Evolutionary conservation across 2,329 filamentous ascomycete genomes (phyloP), one percentile per base, ranked within the genome.

Genomic region (Colletotrichum sidae): DNA sequence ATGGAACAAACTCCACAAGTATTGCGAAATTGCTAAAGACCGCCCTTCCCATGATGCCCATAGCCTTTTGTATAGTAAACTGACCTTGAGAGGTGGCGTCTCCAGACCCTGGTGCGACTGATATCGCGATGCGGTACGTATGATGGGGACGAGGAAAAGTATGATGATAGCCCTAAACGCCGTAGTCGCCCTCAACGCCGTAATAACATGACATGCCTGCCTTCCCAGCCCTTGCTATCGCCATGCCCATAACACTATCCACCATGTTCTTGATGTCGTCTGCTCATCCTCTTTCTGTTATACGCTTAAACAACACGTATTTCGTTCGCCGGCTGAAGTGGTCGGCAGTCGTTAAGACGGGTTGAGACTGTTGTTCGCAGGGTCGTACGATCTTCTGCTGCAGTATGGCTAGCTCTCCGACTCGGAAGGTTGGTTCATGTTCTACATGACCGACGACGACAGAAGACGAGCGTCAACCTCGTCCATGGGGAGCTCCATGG

Each of bases 381-480:
- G 25, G 25, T 25, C 25, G 25, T 4, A 25, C 25, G 25, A 25
- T 25, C 25, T 4, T 25, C 25, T 25, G 25, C 25, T 25, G 25
- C 25, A 25, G 8, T 17, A 46, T 15, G 15, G 25, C 13, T 10
- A 25, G 42, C 35, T 34, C 9, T 46, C 45, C 37, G 35, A 15
- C 42, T 34, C 42, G 41, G 11, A 35, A 45, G 25, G 34, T 44
- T 61, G 68, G 70, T 56, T 70, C 65, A 60, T 55, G 44, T 69
- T 71, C 75, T 80, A 81, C 78, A 81, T 79, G 71, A 81, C 79
- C 68, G 78, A 72, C 58, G 78, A 79, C 47, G 80, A 79, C 66
- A 82, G 71, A 53, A 82, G 73, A 60, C 80, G 78, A 55, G 77
- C 75, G 67, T 82, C 80, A 53, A 82, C 80, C 50, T 82, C 80